Percentiles rank a stretch among this genome's conserved stretches.
These are phyloP conservation scores for Tritrichomonas musculus DNA, from an alignment of 208 protist genomes.

Conservation along the genomic window DNA sequence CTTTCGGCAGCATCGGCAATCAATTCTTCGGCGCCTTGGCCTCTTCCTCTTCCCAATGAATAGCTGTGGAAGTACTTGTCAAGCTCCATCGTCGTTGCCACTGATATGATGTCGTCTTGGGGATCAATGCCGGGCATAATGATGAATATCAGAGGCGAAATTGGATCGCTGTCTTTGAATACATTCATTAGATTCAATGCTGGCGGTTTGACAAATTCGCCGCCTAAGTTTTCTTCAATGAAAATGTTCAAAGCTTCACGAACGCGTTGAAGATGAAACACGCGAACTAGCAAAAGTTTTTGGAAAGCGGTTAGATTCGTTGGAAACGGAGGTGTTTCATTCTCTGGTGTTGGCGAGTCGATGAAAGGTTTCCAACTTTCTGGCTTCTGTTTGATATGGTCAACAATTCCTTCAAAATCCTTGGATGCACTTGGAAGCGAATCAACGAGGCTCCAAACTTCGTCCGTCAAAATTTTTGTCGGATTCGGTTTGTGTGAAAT, in stretches of 20 bases:
- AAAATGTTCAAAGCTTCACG: neutral
- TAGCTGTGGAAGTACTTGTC: slow-evolving; percentile 63
- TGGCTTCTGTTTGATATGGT: neutral
- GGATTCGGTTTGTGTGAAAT: neutral
- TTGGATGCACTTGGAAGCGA: neutral
- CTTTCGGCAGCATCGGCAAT: slow-evolving; percentile 72
- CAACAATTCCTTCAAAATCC: neutral
- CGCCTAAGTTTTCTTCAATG: slow-evolving; percentile 42
- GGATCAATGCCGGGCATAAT: slow-evolving; percentile 89
- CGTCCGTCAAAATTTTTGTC: slow-evolving; percentile 77
- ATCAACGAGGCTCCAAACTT: slow-evolving; percentile 83
- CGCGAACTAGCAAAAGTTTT: neutral
- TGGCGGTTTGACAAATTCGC: slow-evolving; percentile 48
- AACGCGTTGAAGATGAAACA: neutral
- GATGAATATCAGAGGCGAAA: slow-evolving; percentile 85
- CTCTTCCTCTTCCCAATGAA: slow-evolving; percentile 89
- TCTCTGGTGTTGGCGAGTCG: neutral
- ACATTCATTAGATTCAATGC: slow-evolving; percentile 49
- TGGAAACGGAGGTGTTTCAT: neutral
- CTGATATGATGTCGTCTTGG: slow-evolving; percentile 73
- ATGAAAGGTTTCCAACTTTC: neutral
- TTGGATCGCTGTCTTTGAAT: slow-evolving; percentile 45
- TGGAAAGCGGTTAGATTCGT: neutral
- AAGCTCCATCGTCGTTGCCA: slow-evolving; percentile 66
- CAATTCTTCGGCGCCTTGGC: slow-evolving; percentile 72